These are phyloP conservation scores for Phaeotremella skinneri DNA, from an alignment of 768 basidiomycete species.

Conservation along the genomic window DNA sequence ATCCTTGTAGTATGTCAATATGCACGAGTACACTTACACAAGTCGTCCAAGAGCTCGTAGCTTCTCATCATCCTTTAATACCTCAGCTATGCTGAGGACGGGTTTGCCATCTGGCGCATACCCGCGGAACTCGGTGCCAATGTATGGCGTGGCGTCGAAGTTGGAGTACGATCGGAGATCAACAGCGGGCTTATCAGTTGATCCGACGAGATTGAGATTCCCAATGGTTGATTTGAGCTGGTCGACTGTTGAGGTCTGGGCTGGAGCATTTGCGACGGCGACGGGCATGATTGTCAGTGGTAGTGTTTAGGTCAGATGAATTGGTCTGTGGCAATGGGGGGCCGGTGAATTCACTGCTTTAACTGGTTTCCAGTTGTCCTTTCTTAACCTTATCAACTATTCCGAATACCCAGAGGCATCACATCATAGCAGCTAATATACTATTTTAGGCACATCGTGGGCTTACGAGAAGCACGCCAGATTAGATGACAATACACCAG, in stretches of 20 bases:
- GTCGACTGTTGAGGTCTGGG: conserved; percentile 11
- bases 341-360: no score
- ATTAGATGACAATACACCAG: no score
- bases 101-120: conserved; percentile 25
- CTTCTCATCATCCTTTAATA: conserved; percentile 24
- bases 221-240: conserved; percentile 21
- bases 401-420: no score
- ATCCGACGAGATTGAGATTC: conserved; percentile 3
- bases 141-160: conserved; percentile 55
- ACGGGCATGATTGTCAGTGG: conserved; percentile 17
- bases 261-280: conserved; percentile 8
- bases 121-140: conserved; percentile 58
- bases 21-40: conserved; percentile 25
- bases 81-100: conserved; percentile 19
- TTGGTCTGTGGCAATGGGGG: no score
- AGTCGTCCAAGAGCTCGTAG: conserved; percentile 31
- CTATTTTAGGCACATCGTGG: no score
- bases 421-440: no score
- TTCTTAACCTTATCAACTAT: no score
- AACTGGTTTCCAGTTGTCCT: no score
- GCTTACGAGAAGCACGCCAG: no score
- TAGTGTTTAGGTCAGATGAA: not conserved
- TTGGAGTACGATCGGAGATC: conserved; percentile 29
- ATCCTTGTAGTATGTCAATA: not conserved
- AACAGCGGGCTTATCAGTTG: conserved; percentile 1